phyloP scores from a whole-genome alignment of 129 eudicot genomes.

The Scalesia atractyloides region DNA sequence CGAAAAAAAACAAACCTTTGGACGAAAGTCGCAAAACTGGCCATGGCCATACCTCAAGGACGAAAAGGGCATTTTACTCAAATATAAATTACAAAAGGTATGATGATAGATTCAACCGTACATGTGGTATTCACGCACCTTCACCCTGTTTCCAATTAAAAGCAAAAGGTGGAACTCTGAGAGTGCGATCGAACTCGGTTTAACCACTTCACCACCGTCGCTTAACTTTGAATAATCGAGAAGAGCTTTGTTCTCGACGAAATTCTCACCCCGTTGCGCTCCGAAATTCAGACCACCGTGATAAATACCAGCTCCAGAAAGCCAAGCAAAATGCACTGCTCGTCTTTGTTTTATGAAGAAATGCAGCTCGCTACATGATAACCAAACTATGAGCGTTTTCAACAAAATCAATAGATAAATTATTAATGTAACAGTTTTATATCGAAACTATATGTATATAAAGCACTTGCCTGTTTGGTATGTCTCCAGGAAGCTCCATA shows the following conservation, averaged over 20 bases:
- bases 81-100: background rate
- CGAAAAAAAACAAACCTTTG: too few species aligned
- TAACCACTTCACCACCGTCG: slow-evolving; percentile 73
- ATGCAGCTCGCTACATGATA: slow-evolving; percentile 77
- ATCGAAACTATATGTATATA: background rate
- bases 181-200: slow-evolving; percentile 86
- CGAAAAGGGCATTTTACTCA: too few species aligned
- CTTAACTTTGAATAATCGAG: slow-evolving; percentile 74
- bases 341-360: slow-evolving; percentile 87
- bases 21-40: too few species aligned
- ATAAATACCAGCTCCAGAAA: slow-evolving; percentile 98
- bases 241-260: slow-evolving; percentile 98
- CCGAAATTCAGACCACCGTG: slow-evolving; percentile 96
- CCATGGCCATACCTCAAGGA: too few species aligned
- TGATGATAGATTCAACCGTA: background rate
- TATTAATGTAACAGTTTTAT: background rate
- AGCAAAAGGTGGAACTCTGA: slow-evolving; percentile 96
- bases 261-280: slow-evolving; percentile 85
- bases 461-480: slow-evolving; percentile 71
- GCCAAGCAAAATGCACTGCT: slow-evolving; percentile 97
- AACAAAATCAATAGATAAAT: background rate
- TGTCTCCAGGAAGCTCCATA: slow-evolving; percentile 99
- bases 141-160: slow-evolving; percentile 86
- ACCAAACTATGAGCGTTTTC: background rate
- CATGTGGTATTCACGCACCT: slow-evolving; percentile 40